Evolutionary conservation across 352 stramenopile species (phyloP).

Genomic region (Globisporangium alternatum): DNA sequence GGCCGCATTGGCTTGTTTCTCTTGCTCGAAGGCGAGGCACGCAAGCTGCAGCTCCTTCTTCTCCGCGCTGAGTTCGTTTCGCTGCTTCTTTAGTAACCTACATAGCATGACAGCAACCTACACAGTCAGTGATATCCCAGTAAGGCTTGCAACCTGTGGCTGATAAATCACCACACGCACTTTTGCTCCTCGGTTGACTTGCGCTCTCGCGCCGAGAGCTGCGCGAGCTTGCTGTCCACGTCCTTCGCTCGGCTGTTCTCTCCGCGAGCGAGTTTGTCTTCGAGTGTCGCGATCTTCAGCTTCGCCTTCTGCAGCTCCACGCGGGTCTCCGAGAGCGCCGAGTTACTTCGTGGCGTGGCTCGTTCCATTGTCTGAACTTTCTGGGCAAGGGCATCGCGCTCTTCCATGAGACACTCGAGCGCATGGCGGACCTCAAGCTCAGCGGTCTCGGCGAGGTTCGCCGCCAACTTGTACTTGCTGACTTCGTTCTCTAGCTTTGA

Average conservation of each 20-base stretch:
- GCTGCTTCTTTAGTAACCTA: conserved; percentile 46
- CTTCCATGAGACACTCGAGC: conserved; percentile 19
- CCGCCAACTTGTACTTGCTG: conserved; percentile 9
- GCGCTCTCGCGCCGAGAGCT: conserved; percentile 34
- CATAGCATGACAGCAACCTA: not conserved
- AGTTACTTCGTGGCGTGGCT: conserved; percentile 13
- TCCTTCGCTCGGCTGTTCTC: conserved; percentile 32
- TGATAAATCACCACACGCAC: conserved; percentile 18
- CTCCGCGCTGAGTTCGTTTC: conserved; percentile 28
- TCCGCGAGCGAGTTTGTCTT: conserved; percentile 35
- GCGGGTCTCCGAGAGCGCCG: conserved; percentile 29
- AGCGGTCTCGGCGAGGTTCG: conserved; percentile 13
- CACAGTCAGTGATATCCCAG: not conserved
- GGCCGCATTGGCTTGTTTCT: conserved; percentile 2
- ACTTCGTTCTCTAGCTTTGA: conserved; percentile 5
- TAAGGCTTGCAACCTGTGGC: not conserved
- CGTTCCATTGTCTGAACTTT: conserved; percentile 15
- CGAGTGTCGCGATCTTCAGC: conserved; percentile 41
- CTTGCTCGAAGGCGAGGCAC: conserved; percentile 21
- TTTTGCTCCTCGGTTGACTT: conserved; percentile 46
- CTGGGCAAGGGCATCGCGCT: conserved; percentile 24
- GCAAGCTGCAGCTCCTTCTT: conserved; percentile 31
- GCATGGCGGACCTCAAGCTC: conserved; percentile 13
- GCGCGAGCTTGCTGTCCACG: conserved; percentile 30
- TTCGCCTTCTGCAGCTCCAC: conserved; percentile 55